These are phyloP conservation scores for Hypoxylon subgilvum DNA, from an alignment of 495 filamentous ascomycete species.

Conservation along the genomic window DNA sequence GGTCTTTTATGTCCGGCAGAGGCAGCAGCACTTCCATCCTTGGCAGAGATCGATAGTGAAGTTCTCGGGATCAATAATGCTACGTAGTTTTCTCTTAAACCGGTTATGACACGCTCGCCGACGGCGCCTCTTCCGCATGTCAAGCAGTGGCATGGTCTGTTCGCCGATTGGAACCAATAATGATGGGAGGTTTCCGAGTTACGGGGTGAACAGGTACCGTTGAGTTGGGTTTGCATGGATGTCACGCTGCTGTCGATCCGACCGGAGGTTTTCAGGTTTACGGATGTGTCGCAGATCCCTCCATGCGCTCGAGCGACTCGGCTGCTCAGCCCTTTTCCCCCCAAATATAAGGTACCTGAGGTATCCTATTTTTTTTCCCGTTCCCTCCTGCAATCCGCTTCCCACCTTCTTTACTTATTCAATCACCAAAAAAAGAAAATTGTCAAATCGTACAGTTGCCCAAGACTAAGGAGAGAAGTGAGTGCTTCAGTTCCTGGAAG, in stretches of 20 bases:
- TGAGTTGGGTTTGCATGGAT: neutral
- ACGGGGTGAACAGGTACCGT: neutral
- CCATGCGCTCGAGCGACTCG: conserved; percentile 6
- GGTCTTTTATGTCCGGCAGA: neutral
- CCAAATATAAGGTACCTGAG: neutral
- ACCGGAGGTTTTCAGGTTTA: conserved; percentile 20
- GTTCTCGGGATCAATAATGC: conserved; percentile 6
- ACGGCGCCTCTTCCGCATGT: neutral
- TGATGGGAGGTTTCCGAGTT: neutral
- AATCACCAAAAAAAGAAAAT: too few relatives aligned
- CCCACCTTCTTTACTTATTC: too few relatives aligned
- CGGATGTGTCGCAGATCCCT: conserved; percentile 22
- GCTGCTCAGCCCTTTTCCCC: conserved; percentile 10
- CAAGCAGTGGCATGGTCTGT: conserved; percentile 1
- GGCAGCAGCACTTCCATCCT: conserved; percentile 8
- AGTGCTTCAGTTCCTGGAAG: neutral
- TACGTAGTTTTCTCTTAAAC: conserved; percentile 6
- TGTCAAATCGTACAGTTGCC: conserved; percentile 3
- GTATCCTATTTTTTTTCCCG: too few relatives aligned
- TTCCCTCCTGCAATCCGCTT: too few relatives aligned
- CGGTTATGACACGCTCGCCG: neutral
- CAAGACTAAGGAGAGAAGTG: neutral
- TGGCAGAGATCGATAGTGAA: conserved; percentile 11
- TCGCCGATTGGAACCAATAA: neutral
- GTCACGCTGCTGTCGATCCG: conserved; percentile 22